These are phyloP conservation scores for Coemansia sp. DNA, from an alignment of 192 early-diverging fungal species.

Conservation along the genomic window DNA sequence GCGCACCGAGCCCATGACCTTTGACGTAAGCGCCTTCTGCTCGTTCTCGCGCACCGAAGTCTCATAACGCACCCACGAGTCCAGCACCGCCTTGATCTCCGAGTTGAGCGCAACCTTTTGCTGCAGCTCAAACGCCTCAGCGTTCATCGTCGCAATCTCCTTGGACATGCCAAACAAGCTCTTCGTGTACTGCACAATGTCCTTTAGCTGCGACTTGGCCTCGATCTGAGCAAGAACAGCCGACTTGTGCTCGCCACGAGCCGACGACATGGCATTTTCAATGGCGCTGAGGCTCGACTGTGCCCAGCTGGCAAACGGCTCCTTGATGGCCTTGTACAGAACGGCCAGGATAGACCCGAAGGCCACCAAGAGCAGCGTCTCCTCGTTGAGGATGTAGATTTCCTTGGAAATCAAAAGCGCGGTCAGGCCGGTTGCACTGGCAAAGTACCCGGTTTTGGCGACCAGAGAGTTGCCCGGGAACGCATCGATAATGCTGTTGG, in stretches of 20 bases:
- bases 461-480: constrained; percentile 87
- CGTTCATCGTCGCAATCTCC: constrained; percentile 92
- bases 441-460: constrained; percentile 87
- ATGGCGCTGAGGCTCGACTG: constrained; percentile 71
- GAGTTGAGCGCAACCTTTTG: constrained; percentile 76
- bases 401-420: constrained; percentile 94
- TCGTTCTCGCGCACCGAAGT: constrained; percentile 86
- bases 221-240: constrained; percentile 88
- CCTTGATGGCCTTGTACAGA: constrained; percentile 75
- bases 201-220: constrained; percentile 87
- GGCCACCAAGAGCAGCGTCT: constrained; percentile 79
- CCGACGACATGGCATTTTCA: constrained; percentile 74
- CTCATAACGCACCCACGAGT: constrained; percentile 98
- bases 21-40: constrained; percentile 82
- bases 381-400: constrained; percentile 95
- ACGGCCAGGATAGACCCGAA: constrained; percentile 78
- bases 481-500: constrained; percentile 85
- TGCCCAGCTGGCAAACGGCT: constrained; percentile 80
- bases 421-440: constrained; percentile 76
- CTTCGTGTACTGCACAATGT: constrained; percentile 92
- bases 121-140: constrained; percentile 92
- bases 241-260: constrained; percentile 87
- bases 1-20: constrained; percentile 73
- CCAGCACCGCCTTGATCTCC: constrained; percentile 86
- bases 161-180: constrained; percentile 90